Conservation (phyloP, 805 yeast species). For the Kockiozyma suomiensis region DNA sequence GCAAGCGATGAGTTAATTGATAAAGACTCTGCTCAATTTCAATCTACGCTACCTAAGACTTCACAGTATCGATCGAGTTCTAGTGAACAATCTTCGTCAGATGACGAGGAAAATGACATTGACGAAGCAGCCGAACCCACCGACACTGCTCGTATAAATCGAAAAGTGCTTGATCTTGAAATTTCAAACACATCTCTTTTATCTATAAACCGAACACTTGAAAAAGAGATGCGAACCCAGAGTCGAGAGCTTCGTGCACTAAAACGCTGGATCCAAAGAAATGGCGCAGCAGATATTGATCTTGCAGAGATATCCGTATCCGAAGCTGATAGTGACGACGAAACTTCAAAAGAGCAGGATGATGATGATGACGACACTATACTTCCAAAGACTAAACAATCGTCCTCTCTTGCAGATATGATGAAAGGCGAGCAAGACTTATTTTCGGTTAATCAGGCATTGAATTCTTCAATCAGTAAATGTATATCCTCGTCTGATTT, state of each 20-base stretch:
- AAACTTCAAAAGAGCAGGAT: background rate
- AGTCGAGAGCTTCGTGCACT: conserved; percentile 34
- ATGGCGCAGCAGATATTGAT: background rate
- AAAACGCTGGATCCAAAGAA: conserved; percentile 21
- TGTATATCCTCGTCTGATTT: conserved; percentile 24
- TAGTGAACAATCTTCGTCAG: background rate
- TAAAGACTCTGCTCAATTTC: background rate
- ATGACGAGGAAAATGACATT: background rate
- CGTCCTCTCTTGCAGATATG: background rate
- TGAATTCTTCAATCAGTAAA: conserved; percentile 18
- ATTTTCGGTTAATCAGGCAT: conserved; percentile 4
- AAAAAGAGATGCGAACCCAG: conserved; percentile 36
- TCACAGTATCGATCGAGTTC: background rate
- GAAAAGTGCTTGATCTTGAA: conserved; percentile 40
- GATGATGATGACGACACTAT: conserved; percentile 18
- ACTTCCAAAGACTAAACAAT: background rate
- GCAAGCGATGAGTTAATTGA: background rate
- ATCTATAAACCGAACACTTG: conserved; percentile 38
- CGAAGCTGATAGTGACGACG: conserved; percentile 15
- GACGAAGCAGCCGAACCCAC: background rate
- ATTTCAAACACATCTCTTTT: conserved; percentile 40
- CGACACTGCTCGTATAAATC: conserved; percentile 27
- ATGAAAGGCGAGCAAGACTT: conserved; percentile 12
- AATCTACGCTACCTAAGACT: background rate
- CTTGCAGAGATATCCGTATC: background rate